These are phyloP conservation scores for Ormosia semicastrata DNA, from an alignment of 306 rosid species.

Conservation along the genomic window DNA sequence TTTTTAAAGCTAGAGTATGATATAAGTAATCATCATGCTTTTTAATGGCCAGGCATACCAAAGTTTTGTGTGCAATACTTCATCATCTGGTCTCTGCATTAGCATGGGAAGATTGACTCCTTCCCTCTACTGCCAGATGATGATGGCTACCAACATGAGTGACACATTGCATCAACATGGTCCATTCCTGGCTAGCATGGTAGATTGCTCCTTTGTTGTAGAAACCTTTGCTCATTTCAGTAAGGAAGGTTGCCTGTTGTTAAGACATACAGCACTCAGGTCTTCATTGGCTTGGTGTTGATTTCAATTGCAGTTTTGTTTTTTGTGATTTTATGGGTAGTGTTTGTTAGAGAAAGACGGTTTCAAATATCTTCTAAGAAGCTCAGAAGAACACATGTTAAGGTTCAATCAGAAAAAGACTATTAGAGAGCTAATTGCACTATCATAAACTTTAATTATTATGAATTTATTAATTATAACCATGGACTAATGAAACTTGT, in stretches of 20 bases:
- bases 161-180: constrained; percentile 28
- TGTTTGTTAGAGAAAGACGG: constrained; percentile 36
- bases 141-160: constrained; percentile 38
- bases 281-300: constrained; percentile 37
- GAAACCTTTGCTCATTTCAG: constrained; percentile 40
- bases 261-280: constrained; percentile 22
- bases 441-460: background rate
- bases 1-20: background rate
- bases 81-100: constrained; percentile 46
- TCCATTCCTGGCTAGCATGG: constrained; percentile 35
- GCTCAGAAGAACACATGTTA: background rate
- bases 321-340: constrained; percentile 52
- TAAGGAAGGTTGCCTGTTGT: constrained; percentile 27
- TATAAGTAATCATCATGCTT: background rate
- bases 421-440: background rate
- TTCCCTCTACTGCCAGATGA: constrained; percentile 27
- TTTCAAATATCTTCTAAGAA: constrained; percentile 16
- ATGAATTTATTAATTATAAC: background rate
- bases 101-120: constrained; percentile 55
- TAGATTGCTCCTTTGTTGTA: constrained; percentile 45
- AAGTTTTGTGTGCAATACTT: constrained; percentile 35
- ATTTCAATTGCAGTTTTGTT: constrained; percentile 38
- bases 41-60: constrained; percentile 38
- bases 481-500: too few species aligned
- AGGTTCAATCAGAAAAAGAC: background rate